Percentiles rank a stretch among this genome's conserved stretches.
These are phyloP conservation scores for Xylaria bambusicola DNA, from an alignment of 495 filamentous ascomycete genomes.

Conservation along the genomic window DNA sequence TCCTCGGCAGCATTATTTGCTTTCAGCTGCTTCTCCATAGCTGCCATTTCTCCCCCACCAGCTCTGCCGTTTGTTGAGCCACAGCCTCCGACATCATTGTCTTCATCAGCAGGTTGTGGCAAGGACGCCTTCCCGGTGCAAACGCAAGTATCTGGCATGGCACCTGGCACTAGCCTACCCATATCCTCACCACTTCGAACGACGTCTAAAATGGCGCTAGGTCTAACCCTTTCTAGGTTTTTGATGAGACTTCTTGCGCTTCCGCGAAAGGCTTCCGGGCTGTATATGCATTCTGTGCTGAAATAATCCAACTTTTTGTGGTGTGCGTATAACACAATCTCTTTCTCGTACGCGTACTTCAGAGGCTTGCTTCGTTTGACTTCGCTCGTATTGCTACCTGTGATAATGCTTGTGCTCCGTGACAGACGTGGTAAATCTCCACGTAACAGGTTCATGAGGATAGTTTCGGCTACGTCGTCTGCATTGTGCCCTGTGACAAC, in stretches of 20 bases:
- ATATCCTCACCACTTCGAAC: slow-evolving; percentile 96
- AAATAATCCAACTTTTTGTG: slow-evolving; percentile 98
- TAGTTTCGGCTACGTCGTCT: slow-evolving; percentile 97
- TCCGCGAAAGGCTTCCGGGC: slow-evolving; percentile 95
- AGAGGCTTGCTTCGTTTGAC: slow-evolving; percentile 93
- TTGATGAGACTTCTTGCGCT: slow-evolving; percentile 91
- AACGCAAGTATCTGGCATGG: slow-evolving; percentile 37
- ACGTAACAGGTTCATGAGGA: slow-evolving; percentile 93
- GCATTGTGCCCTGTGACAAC: slow-evolving; percentile 98
- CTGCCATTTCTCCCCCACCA: slow-evolving; percentile 85
- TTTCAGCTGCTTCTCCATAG: slow-evolving; percentile 78
- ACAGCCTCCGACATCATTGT: slow-evolving; percentile 70
- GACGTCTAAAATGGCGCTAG: slow-evolving; percentile 92
- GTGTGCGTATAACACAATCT: slow-evolving; percentile 96
- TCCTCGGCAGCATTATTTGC: slow-evolving; percentile 63
- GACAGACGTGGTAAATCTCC: slow-evolving; percentile 87
- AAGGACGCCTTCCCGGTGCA: slow-evolving; percentile 36
- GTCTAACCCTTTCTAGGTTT: slow-evolving; percentile 87
- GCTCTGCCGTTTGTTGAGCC: slow-evolving; percentile 70
- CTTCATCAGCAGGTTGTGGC: slow-evolving; percentile 45
- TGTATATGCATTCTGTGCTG: slow-evolving; percentile 97
- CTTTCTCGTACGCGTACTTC: slow-evolving; percentile 98
- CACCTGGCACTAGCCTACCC: slow-evolving; percentile 77
- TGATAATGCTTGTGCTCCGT: slow-evolving; percentile 90
- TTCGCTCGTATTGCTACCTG: slow-evolving; percentile 68